Evolutionary conservation across 805 yeast genomes (phyloP).

Genomic region (Zygosaccharomyces bisporus): DNA sequence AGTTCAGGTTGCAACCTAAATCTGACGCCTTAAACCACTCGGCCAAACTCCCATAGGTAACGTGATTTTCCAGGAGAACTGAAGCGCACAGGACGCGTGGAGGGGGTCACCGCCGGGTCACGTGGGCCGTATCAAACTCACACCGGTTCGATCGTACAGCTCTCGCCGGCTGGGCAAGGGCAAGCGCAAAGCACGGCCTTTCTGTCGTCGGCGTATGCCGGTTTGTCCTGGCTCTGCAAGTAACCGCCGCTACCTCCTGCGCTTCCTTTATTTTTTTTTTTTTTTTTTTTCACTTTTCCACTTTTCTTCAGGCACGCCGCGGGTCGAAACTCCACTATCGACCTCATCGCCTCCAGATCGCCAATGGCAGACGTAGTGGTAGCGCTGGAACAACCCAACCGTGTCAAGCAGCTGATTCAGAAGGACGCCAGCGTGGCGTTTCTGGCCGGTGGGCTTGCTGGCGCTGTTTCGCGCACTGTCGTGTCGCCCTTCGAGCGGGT

Average conservation of each 20-base stretch:
- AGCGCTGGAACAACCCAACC: constrained; percentile 7
- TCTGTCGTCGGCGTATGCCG: too few relatives aligned
- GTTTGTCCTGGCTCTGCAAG: too few relatives aligned
- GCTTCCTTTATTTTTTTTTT: neutral
- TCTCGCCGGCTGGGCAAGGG: too few relatives aligned
- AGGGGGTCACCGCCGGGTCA: too few relatives aligned
- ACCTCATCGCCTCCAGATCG: neutral
- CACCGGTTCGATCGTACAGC: too few relatives aligned
- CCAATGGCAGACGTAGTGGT: constrained; percentile 10
- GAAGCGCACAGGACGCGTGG: too few relatives aligned
- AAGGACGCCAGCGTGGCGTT: constrained; percentile 40
- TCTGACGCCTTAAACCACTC: constrained; percentile 47
- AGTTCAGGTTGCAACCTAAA: constrained; percentile 33
- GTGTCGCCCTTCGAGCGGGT: constrained; percentile 95
- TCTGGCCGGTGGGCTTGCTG: constrained; percentile 72
- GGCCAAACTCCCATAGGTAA: constrained; percentile 39
- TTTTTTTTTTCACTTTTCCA: neutral
- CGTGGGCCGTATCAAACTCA: too few relatives aligned
- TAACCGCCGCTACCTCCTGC: too few relatives aligned
- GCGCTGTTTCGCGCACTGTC: constrained; percentile 80
- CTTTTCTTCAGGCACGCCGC: neutral
- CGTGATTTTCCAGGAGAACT: constrained; percentile 41
- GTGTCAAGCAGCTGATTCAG: constrained; percentile 15
- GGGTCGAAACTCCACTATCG: too few relatives aligned
- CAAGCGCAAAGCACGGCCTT: too few relatives aligned